Base-by-base conservation (phyloP, 768 basidiomycete species). In the Cystoderma amianthinum region DNA sequence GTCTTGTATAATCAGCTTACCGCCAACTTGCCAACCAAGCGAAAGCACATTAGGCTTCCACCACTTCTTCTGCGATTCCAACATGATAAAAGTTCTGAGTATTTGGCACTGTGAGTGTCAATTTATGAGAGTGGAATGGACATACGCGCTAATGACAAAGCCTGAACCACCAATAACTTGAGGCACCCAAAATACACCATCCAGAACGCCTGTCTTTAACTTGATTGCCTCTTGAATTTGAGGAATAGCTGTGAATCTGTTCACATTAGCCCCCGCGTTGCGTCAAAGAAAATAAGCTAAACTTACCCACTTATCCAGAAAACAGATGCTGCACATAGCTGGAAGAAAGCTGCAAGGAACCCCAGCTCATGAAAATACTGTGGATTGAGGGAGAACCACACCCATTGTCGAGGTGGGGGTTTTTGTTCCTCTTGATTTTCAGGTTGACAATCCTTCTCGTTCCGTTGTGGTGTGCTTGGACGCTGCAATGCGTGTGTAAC, bases 81-180 rank as follows among this genome's bases (percentile, higher is more conserved):
- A 46, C 69, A 76, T 74, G 36, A 74, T 54, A 15, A 77, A 52
- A 2, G 23, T 34, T 23, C 36, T 38, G 10, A 36, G 17, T n/a
- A 17, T 23, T 32, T 11, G n/a, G 33, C 19, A 24, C n/a, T 16
- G 7, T 36, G 9, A 32, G n/a, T 16, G 38, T 2, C 9, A 25
- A 37, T 19, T 41, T 17, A 24, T 20, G 15, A 32, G 30, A 38
- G 15, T 13, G n/a, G 15, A 10, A 32, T n/a, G n/a, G 17, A 47
- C 59, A 41, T 43, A 67, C 67, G 64, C 54, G 48, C 69, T 69
- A 38, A 78, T 64, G 39, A 80, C 68, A 52, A 80, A 82, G 1
- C 80, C 79, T 1, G 56, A 57, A 0, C 79, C 80, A 28, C 80
- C 80, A 15, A 81, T 51, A 7, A 82, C 77, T 47, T 81, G 79